Conservation (phyloP, 805 yeast genomes). For the Citeromyces nyonsensis region DNA sequence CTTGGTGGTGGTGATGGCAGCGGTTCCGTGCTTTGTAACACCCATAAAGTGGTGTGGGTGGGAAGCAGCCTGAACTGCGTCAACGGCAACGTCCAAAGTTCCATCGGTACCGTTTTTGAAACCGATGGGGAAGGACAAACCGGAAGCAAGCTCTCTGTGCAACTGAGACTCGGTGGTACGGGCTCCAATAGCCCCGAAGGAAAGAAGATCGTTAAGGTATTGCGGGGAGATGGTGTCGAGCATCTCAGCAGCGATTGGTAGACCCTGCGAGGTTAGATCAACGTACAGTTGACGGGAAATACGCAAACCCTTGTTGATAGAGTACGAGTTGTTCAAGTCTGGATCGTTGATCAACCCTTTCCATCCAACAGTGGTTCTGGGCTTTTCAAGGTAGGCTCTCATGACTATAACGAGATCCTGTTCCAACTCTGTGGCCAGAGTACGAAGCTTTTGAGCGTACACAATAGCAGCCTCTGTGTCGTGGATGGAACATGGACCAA, state of each 20-base stretch:
- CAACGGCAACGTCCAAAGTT: slow-evolving; percentile 83
- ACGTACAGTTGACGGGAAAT: slow-evolving; percentile 75
- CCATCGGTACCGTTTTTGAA: slow-evolving; percentile 99
- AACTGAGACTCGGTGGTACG: slow-evolving; percentile 97
- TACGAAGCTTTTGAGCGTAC: slow-evolving; percentile 58
- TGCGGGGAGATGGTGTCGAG: slow-evolving; percentile 97
- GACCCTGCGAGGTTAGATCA: slow-evolving; percentile 65
- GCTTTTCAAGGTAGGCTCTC: slow-evolving; percentile 98
- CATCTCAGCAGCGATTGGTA: slow-evolving; percentile 97
- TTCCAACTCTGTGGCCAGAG: slow-evolving; percentile 51
- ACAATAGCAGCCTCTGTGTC: slow-evolving; percentile 83
- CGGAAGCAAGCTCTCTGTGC: slow-evolving; percentile 94
- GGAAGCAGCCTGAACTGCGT: slow-evolving; percentile 84
- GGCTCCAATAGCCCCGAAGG: slow-evolving; percentile 97
- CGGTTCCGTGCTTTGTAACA: slow-evolving; percentile 92
- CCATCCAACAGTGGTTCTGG: slow-evolving; percentile 99
- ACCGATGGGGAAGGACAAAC: slow-evolving; percentile 94
- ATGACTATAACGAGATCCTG: slow-evolving; percentile 73
- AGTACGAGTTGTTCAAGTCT: slow-evolving; percentile 80
- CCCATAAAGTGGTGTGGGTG: slow-evolving; percentile 90
- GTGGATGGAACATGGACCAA: slow-evolving; percentile 96
- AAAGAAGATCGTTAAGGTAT: slow-evolving; percentile 82
- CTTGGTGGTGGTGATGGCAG: slow-evolving; percentile 89
- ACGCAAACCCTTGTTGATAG: slow-evolving; percentile 88
- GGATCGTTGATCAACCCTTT: slow-evolving; percentile 97